phyloP scores from a whole-genome alignment of 2,329 filamentous ascomycete genomes.

The Nannizziopsis arthrosporioides region DNA sequence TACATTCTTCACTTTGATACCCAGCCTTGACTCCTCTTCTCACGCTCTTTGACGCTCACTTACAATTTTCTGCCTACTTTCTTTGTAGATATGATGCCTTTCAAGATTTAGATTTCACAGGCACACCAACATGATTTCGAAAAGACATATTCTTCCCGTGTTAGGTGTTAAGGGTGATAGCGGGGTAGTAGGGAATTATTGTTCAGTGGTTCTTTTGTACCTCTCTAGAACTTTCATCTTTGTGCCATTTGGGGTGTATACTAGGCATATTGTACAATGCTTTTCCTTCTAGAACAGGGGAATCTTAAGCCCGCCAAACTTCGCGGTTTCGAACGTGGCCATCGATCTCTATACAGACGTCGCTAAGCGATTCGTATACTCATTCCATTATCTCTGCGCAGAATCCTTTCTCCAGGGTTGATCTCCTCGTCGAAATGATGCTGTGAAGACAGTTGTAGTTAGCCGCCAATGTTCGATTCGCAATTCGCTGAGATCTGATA shows the following conservation, averaged over 20 bases:
- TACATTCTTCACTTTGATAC: no score
- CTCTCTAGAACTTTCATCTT: neutral
- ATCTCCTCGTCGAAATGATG: constrained; percentile 36
- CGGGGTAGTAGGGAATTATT: neutral
- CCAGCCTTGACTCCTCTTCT: no score
- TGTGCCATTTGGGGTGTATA: constrained; percentile 3
- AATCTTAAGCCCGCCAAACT: no score
- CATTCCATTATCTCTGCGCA: constrained; percentile 12
- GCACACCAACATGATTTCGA: no score
- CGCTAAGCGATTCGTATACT: neutral
- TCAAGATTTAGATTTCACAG: no score
- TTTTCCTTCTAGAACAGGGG: neutral
- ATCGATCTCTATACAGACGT: neutral
- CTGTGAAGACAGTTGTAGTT: constrained; percentile 16
- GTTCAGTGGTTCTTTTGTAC: neutral
- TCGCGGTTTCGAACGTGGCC: neutral
- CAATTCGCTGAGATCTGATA: neutral
- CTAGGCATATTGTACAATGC: constrained; percentile 9
- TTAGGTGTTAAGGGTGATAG: no score
- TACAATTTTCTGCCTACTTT: no score
- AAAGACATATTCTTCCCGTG: no score
- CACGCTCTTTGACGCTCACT: no score
- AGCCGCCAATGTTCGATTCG: neutral
- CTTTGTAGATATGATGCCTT: no score
- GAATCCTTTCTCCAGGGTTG: constrained; percentile 28